Conservation (phyloP, 306 rosid genomes). For the Cucurbita ficifolia region DNA sequence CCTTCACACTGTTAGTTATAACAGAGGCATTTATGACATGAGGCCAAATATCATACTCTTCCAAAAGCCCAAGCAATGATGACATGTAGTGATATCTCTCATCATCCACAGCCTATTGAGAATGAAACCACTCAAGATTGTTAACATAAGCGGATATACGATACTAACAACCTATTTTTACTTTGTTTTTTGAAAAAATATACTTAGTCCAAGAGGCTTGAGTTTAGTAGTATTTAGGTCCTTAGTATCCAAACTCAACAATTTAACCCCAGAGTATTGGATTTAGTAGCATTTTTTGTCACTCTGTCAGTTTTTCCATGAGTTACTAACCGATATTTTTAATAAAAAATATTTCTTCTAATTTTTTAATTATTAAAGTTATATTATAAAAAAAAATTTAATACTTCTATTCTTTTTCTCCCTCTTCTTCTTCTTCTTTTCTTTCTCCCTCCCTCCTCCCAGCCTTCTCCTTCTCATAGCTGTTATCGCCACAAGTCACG, state of each 20-base stretch:
- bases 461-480: too few relatives aligned
- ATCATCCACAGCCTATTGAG: conserved; percentile 57
- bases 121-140: not conserved
- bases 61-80: conserved; percentile 75
- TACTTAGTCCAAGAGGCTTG: too few relatives aligned
- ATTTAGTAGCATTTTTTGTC: not conserved
- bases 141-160: not conserved
- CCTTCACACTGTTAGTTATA: conserved; percentile 64
- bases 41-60: conserved; percentile 71
- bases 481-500: too few relatives aligned
- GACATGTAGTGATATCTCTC: conserved; percentile 78
- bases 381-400: too few relatives aligned
- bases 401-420: not conserved
- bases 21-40: conserved; percentile 72
- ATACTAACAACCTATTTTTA: not conserved
- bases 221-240: not conserved
- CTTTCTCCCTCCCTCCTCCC: too few relatives aligned
- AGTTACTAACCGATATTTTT: too few relatives aligned
- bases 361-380: too few relatives aligned
- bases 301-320: not conserved
- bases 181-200: too few relatives aligned
- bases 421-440: not conserved
- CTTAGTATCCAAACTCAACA: not conserved
- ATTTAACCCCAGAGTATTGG: not conserved
- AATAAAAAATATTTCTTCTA: too few relatives aligned